Evolutionary conservation across 345 rosid species (phyloP).

Genomic region (Eucalyptus brandiana): DNA sequence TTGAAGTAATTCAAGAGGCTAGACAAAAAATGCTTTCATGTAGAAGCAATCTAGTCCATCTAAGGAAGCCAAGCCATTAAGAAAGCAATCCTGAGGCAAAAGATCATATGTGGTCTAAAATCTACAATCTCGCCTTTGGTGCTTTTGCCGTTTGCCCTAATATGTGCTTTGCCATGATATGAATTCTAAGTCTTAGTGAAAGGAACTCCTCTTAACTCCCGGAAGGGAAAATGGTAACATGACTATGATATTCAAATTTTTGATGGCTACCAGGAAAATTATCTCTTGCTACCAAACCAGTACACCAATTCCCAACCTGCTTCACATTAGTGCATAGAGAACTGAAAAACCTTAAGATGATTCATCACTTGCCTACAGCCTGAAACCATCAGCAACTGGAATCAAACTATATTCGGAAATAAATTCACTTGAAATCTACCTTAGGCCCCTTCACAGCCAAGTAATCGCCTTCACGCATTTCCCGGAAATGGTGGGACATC

Average conservation of each 20-base stretch:
- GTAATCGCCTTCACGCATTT: constrained; percentile 45
- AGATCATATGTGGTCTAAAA: not conserved
- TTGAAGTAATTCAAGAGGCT: not conserved
- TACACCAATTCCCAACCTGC: not conserved
- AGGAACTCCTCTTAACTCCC: not conserved
- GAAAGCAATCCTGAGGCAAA: not conserved
- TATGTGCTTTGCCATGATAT: not conserved
- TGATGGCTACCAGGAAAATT: not conserved
- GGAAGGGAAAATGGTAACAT: not conserved
- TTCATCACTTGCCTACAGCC: not conserved
- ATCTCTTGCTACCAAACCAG: not conserved
- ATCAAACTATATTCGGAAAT: not conserved
- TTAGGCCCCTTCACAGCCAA: constrained; percentile 66
- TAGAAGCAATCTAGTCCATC: not conserved
- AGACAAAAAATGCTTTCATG: not conserved
- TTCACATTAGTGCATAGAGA: not conserved
- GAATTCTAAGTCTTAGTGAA: not conserved
- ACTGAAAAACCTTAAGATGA: not conserved
- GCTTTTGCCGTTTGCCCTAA: not conserved
- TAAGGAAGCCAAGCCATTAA: not conserved
- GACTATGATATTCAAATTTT: not conserved
- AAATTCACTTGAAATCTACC: constrained; percentile 6
- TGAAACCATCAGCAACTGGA: not conserved
- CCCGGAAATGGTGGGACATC: constrained; percentile 66
- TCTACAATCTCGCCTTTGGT: not conserved